Base-by-base conservation (phyloP, 148 eudicot genomes). In the Bassia scoparia region DNA sequence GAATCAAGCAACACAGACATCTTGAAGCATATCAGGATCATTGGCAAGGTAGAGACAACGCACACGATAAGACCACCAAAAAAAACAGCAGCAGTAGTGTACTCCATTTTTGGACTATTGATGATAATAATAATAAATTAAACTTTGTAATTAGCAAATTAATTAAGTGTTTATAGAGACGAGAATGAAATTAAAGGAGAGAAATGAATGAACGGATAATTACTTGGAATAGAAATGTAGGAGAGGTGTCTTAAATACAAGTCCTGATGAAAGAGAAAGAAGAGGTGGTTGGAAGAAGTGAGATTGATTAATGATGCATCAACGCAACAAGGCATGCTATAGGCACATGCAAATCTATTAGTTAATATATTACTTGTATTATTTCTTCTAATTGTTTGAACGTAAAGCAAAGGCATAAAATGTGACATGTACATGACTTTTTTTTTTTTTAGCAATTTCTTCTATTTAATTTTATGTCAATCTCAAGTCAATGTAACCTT, bases 1-100 rank as follows among this genome's bases (percentile, higher is more conserved):
- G 67, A 21, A 68, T 76, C 78, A 59, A n/a, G 78, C 78, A 48
- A 76, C 78, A 24, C 78, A 76, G 46, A 76, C 35, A 68, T 76
- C 78, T 60, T 76, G 78, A 26, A 76, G 78, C 48, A 58, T 27
- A 68, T 76, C 78, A 34, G 78, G 78, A 48, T 76, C 73, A 46
- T 59, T 76, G 29, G 54, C 77, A 74, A 41, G 15, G 54, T 70
- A 38, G 77, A 31, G 43, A 65, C 12, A 11, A 21, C 31, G 43
- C 16, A 21, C 31, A 54, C 30, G 68, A 55, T n/a, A 74, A 56
- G 43, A 74, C 65, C 71, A 43, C 29, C 30, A 74, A 29, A 11
- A n/a, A 74, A 21, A 72, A 12, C 66, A 29, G 26, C 58, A 6
- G 11, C 64, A 17, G 11, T 9, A 17, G 38, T 48, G 2, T n/a